phyloP scores from a whole-genome alignment of 805 yeast genomes.

The Isabelozyma rhagii region DNA sequence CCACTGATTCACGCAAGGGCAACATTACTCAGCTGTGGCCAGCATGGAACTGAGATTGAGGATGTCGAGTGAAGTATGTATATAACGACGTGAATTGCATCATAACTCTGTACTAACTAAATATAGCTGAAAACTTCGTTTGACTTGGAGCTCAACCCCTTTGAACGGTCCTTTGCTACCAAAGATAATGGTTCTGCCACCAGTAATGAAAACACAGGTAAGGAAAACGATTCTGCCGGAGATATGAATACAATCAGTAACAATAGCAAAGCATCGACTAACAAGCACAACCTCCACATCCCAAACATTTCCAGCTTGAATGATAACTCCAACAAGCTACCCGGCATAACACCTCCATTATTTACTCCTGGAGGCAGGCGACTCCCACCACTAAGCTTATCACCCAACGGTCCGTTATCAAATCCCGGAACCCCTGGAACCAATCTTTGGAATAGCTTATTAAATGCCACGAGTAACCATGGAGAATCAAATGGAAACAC shows the following conservation, averaged over 20 bases:
- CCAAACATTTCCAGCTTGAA: constrained; percentile 28
- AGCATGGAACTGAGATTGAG: not conserved
- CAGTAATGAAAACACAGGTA: constrained; percentile 1
- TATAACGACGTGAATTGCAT: not conserved
- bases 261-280: constrained; percentile 17
- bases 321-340: constrained; percentile 21
- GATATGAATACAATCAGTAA: constrained; percentile 5
- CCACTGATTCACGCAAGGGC: not conserved
- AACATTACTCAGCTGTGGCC: not conserved
- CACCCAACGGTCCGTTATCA: constrained; percentile 42
- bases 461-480: constrained; percentile 37
- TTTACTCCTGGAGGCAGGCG: constrained; percentile 60
- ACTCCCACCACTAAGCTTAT: constrained; percentile 50
- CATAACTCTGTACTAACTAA: not conserved
- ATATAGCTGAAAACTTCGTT: constrained; percentile 45
- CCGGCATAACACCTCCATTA: constrained; percentile 45
- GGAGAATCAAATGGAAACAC: not conserved
- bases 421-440: constrained; percentile 53
- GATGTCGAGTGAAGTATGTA: constrained; percentile 22
- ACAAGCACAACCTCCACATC: constrained; percentile 32
- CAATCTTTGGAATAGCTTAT: constrained; percentile 45
- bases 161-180: constrained; percentile 89
- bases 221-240: constrained; percentile 7
- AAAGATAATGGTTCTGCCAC: constrained; percentile 30
- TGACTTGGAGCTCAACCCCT: constrained; percentile 90